Evolutionary conservation across 345 rosid genomes (phyloP), one percentile per base, ranked within the genome.

Genomic region (Citrus unshiu): DNA sequence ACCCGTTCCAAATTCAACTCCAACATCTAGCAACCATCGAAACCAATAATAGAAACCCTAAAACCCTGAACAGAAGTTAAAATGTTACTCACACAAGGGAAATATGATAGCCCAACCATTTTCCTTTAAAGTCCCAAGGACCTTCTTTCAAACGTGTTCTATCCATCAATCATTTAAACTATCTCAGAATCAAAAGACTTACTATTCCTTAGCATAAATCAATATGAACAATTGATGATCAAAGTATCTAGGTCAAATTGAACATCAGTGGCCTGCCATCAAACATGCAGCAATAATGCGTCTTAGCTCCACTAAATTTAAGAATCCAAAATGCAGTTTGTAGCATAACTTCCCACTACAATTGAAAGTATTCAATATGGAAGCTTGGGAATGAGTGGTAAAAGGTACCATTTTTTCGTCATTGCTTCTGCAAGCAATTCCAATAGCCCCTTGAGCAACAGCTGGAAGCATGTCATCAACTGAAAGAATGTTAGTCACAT

Each of bases 361-460:
- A 14, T 19, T 51, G 43, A 68, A 58, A 68, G 3, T 2, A 68
- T 16, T 51, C 64, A 68, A 72, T 27, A 39, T 24, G 51, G n/a
- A 27, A 63, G 64, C 22, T 39, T 22, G 43, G 37, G 19, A 29
- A 76, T 75, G 2, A 60, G 66, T 8, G 75, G 35, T 24, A 69
- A 59, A 67, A 73, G 82, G 46, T 79, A 96, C 99, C 97, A 94
- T 96, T 90, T 88, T 96, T 68, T 91, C 91, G 63, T 96, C 95
- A 81, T 84, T 81, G 35, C 78, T 91, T 84, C 98, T 87, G 82
- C 99, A 94, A 40, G 99, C 98, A 80, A 96, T 94, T 77, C 99
- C 99, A 69, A 96, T 96, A 10, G 99, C 99, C 32, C 99, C 99
- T 83, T 96, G 99, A 75, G 99, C 99, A 89, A 96, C 99, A 60